A percentile compares a stretch with the other conserved stretches of the same genome.
Evolutionary conservation across 176 grass and related monocot genomes (phyloP).

Genomic region (Avena sativa): DNA sequence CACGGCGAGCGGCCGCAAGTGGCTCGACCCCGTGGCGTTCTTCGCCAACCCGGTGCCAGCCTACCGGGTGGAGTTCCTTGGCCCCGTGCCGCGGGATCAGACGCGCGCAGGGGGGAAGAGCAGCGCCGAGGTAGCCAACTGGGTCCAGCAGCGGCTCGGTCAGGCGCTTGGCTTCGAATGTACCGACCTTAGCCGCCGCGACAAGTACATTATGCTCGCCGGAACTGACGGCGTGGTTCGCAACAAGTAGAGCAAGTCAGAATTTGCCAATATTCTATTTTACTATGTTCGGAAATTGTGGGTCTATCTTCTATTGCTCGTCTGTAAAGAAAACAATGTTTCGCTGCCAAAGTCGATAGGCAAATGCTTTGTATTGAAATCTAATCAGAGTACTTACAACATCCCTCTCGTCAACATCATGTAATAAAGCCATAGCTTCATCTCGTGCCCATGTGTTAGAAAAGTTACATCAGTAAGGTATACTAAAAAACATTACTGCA

Average conservation of each 20-base stretch:
- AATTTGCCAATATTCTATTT: too few species aligned
- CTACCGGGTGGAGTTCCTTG: slow-evolving; percentile 77
- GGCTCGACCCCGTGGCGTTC: slow-evolving; percentile 80
- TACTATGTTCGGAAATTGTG: too few species aligned
- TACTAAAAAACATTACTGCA: too few species aligned
- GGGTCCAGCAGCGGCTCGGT: slow-evolving; percentile 73
- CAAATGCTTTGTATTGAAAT: too few species aligned
- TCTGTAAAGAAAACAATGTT: too few species aligned
- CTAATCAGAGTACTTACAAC: too few species aligned
- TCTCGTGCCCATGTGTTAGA: too few species aligned
- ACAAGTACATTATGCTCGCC: slow-evolving; percentile 94
- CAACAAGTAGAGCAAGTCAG: slow-evolving; percentile 28
- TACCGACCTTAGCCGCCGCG: slow-evolving; percentile 65
- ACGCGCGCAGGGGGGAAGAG: slow-evolving; percentile 58
- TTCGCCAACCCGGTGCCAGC: slow-evolving; percentile 64
- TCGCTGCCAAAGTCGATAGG: too few species aligned
- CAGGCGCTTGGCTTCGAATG: slow-evolving; percentile 76
- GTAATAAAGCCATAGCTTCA: too few species aligned
- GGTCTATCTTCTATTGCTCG: too few species aligned
- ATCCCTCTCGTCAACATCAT: too few species aligned
- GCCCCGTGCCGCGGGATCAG: slow-evolving; percentile 53
- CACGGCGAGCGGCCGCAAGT: slow-evolving; percentile 87
- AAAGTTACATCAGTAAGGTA: too few species aligned
- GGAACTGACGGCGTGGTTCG: slow-evolving; percentile 81
- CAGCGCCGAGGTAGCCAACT: slow-evolving; percentile 76